Evolutionary conservation across 225 moss, liverwort and hornwort species (phyloP).

Genomic region (Neckera pumila): DNA sequence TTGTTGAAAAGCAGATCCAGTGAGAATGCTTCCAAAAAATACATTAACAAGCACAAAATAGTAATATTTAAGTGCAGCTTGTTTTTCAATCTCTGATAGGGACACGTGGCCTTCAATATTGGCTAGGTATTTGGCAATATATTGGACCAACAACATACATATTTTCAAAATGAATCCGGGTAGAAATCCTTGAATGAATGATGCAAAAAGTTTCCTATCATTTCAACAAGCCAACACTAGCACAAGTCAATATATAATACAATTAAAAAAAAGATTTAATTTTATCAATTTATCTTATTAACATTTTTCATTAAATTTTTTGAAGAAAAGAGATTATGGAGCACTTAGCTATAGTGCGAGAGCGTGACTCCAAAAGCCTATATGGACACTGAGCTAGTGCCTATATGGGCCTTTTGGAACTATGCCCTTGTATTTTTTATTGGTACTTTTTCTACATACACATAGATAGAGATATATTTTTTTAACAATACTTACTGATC

Average conservation of each 20-base stretch:
- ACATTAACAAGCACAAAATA: conserved; percentile 65
- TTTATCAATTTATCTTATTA: neutral
- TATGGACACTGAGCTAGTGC: rapidly evolving
- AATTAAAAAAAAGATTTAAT: neutral
- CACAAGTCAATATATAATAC: neutral
- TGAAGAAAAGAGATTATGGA: rapidly evolving
- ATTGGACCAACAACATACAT: conserved; percentile 43
- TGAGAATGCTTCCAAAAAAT: conserved; percentile 72
- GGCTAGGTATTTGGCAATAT: conserved; percentile 36
- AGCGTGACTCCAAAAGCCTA: neutral
- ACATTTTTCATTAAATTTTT: rapidly evolving
- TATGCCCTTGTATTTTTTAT: rapidly evolving
- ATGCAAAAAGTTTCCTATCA: conserved; percentile 31
- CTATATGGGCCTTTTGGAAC: too few species aligned
- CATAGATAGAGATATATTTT: rapidly evolving
- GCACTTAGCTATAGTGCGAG: rapidly evolving
- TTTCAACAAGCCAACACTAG: neutral
- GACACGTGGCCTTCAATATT: conserved; percentile 53
- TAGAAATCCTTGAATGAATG: conserved; percentile 66
- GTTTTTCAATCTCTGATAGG: conserved; percentile 40
- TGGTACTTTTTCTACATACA: neutral
- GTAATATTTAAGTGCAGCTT: conserved; percentile 44
- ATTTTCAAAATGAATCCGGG: conserved; percentile 58
- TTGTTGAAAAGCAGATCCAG: conserved; percentile 51
- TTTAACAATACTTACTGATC: neutral